Evolutionary conservation across 108 stramenopile species (phyloP).

Genomic region (Cylindrotheca closterium): DNA sequence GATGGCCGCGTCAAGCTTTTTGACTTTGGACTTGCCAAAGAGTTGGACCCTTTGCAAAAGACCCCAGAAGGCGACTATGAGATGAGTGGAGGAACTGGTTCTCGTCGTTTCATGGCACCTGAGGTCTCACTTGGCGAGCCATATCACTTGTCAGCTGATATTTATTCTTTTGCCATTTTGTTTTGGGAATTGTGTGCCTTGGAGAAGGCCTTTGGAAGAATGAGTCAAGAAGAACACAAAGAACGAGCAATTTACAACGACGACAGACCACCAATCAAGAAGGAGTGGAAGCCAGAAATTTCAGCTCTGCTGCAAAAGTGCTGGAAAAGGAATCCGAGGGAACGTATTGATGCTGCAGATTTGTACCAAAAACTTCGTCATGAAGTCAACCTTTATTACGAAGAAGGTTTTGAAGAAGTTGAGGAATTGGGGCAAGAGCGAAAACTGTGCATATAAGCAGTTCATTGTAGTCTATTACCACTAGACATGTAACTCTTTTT

Average conservation of each 20-base stretch:
- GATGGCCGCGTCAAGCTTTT: slow-evolving; percentile 53
- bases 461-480: too few relatives aligned
- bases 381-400: slow-evolving; percentile 36
- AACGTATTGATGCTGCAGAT: slow-evolving; percentile 25
- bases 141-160: slow-evolving; percentile 58
- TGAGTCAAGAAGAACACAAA: slow-evolving; percentile 44
- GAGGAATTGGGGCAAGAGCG: slow-evolving; percentile 25
- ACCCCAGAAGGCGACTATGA: slow-evolving; percentile 41
- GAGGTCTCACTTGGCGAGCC: slow-evolving; percentile 50
- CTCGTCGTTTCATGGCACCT: slow-evolving; percentile 57
- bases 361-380: slow-evolving; percentile 31
- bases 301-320: slow-evolving; percentile 26
- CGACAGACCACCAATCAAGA: slow-evolving; percentile 35
- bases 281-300: slow-evolving; percentile 29
- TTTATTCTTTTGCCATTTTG: slow-evolving; percentile 73
- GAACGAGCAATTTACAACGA: slow-evolving; percentile 32
- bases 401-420: slow-evolving; percentile 24
- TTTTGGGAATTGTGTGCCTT: slow-evolving; percentile 67
- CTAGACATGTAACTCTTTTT: too few relatives aligned
- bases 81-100: slow-evolving; percentile 55
- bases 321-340: slow-evolving; percentile 37
- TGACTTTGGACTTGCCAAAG: slow-evolving; percentile 64
- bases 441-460: slow-evolving; percentile 26
- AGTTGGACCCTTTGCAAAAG: slow-evolving; percentile 44
- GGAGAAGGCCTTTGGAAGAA: slow-evolving; percentile 56